Evolutionary conservation across 352 stramenopile species (phyloP).

Genomic region (Saprolegnia diclina): DNA sequence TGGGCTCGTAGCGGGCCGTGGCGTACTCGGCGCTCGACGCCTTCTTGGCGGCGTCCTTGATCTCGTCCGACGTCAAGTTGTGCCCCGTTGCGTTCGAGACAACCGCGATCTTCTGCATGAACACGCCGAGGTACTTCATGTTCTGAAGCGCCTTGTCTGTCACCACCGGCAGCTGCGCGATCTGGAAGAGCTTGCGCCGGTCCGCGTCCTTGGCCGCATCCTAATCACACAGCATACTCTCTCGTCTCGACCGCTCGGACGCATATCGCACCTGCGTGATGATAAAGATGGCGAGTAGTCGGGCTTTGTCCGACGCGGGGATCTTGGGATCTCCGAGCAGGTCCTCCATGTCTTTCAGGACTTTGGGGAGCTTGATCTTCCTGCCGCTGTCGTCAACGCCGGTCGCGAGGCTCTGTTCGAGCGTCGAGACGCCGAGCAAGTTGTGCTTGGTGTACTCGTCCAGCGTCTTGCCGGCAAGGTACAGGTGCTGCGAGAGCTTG

Average conservation of each 20-base stretch:
- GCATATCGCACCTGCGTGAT: slow-evolving; percentile 76
- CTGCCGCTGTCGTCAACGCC: slow-evolving; percentile 91
- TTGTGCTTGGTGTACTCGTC: slow-evolving; percentile 84
- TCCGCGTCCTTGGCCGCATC: slow-evolving; percentile 82
- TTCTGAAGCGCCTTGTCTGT: slow-evolving; percentile 54
- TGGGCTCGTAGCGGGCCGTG: slow-evolving; percentile 69
- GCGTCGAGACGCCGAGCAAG: slow-evolving; percentile 87
- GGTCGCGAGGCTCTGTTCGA: slow-evolving; percentile 94
- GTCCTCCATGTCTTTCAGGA: slow-evolving; percentile 87
- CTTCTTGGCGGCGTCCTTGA: slow-evolving; percentile 64
- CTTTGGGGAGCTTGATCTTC: slow-evolving; percentile 73
- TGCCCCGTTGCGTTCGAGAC: slow-evolving; percentile 24
- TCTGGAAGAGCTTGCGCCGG: slow-evolving; percentile 77
- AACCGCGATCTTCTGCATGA: slow-evolving; percentile 34
- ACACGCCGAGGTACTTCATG: slow-evolving; percentile 57
- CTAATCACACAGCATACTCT: slow-evolving; percentile 15
- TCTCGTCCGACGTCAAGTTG: slow-evolving; percentile 42
- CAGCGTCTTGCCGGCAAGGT: slow-evolving; percentile 92
- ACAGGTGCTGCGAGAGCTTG: slow-evolving; percentile 93
- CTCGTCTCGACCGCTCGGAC: neutral
- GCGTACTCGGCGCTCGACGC: slow-evolving; percentile 65
- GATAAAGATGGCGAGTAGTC: slow-evolving; percentile 90
- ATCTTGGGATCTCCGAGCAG: slow-evolving; percentile 79
- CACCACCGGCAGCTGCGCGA: slow-evolving; percentile 62
- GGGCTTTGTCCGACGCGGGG: slow-evolving; percentile 74